Base-by-base conservation (phyloP, 768 basidiomycete genomes). In the Cystofilobasidium bisporidii region DNA sequence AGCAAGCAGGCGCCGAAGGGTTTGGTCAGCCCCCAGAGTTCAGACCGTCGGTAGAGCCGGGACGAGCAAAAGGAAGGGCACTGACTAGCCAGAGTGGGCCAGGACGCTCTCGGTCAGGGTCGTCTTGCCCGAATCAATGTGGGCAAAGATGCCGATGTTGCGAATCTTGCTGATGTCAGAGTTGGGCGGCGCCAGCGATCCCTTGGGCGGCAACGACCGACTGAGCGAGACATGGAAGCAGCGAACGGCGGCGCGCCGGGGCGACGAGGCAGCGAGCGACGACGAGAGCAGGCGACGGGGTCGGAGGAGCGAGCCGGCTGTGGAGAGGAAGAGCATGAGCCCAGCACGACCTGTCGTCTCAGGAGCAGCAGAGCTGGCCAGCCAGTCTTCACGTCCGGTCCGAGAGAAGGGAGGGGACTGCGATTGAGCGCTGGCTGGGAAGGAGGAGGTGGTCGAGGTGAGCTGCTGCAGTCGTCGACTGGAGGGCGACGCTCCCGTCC, bases 1-100 rank as follows among this genome's bases (percentile, higher is more conserved):
- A n/a, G n/a, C 88, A 89, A 62, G 82, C 84, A 64, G 24, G 33
- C n/a, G 20, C 2, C 59, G 22, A 24, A 26, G n/a, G 30, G 62
- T 36, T 10, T 3, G 63, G 55, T 64, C 22, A 58, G 55, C 63
- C 36, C 38, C 26, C 5, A 15, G 41, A 40, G 28, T 38, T 20
- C 26, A 64, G 63, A 32, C 40, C 26, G 36, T 24, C 15, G 22
- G 30, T 5, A 26, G 3, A 43, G 24, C 24, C n/a, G n/a, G 28
- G 22, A 22, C 28, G 41, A 36, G 4, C 18, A 1, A 20, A 18
- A n/a, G 36, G 18, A 41, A 12, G 32, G 11, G 30, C 10, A 69
- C 63, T 65, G 48, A 69, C 68, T 69, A 69, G 14, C 68, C 68
- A 55, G 63, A 64, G 36, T 69, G 62, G 24, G 53, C 68, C 17